Conservation (phyloP, 2,329 filamentous ascomycete species). For the Botrytis galanthina region DNA sequence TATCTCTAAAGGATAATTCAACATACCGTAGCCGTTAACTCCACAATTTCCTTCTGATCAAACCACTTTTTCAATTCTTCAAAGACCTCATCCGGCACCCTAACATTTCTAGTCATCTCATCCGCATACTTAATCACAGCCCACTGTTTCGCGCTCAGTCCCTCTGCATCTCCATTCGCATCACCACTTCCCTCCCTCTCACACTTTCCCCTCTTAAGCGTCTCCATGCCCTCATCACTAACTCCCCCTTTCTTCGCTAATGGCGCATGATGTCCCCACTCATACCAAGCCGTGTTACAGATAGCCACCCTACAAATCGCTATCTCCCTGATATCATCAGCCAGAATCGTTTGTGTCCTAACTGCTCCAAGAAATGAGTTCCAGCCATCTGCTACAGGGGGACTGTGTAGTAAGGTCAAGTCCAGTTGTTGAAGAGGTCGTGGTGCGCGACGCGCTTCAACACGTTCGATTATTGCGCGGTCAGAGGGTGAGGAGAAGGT, state of each 20-base stretch:
- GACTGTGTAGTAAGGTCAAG: constrained; percentile 71
- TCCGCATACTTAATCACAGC: constrained; percentile 73
- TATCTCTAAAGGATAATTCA: not conserved
- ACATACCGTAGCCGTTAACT: constrained; percentile 67
- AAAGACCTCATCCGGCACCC: constrained; percentile 69
- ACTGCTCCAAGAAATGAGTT: constrained; percentile 66
- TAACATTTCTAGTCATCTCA: constrained; percentile 76
- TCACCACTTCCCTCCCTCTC: constrained; percentile 32
- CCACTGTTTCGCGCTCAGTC: constrained; percentile 60
- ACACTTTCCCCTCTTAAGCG: constrained; percentile 23
- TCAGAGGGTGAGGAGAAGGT: constrained; percentile 47
- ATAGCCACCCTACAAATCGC: constrained; percentile 79
- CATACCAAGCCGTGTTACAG: constrained; percentile 79
- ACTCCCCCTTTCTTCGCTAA: constrained; percentile 41
- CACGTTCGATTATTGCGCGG: constrained; percentile 59
- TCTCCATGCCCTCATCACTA: constrained; percentile 34
- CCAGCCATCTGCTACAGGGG: constrained; percentile 73
- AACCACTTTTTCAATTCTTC: constrained; percentile 59
- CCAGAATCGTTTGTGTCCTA: constrained; percentile 51
- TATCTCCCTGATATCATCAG: constrained; percentile 65
- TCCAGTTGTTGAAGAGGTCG: constrained; percentile 74
- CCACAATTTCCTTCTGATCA: constrained; percentile 70
- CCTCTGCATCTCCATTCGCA: constrained; percentile 35
- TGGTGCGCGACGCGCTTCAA: constrained; percentile 63
- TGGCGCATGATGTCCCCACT: constrained; percentile 78